Evolutionary conservation across 148 eudicot species (phyloP).

Genomic region (Camellia japonica): DNA sequence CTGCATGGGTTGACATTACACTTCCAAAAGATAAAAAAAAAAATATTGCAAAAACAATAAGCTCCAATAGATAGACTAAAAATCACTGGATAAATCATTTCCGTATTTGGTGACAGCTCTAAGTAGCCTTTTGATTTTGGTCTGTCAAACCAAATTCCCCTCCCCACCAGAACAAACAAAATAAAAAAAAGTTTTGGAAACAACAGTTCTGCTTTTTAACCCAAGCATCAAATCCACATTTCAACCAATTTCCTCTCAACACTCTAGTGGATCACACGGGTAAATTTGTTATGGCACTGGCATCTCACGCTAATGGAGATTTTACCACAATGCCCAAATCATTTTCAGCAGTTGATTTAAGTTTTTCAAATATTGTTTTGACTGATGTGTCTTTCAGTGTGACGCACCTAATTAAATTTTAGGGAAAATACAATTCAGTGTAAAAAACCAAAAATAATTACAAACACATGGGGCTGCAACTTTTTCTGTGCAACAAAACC

Average conservation of each 20-base stretch:
- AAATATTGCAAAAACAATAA: background rate
- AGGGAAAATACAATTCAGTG: too few species aligned
- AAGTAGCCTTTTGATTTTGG: background rate
- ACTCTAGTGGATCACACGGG: too few species aligned
- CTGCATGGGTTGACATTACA: background rate
- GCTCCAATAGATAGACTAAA: background rate
- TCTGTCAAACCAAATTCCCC: background rate
- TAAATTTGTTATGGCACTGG: too few species aligned
- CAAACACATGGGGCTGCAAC: too few species aligned
- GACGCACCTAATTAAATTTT: background rate
- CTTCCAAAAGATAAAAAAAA: background rate
- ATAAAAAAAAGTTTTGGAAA: background rate
- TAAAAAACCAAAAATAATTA: too few species aligned
- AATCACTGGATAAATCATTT: background rate
- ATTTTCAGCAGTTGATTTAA: background rate
- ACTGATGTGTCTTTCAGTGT: background rate
- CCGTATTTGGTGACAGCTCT: background rate
- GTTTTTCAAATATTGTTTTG: too few species aligned
- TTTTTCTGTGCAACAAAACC: too few species aligned
- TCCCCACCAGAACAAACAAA: background rate
- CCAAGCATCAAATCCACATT: background rate
- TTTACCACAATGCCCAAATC: background rate
- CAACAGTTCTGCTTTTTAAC: background rate
- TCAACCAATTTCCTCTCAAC: background rate
- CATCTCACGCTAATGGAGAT: background rate